Percentiles rank a stretch among this genome's conserved stretches.
Evolutionary conservation across 2,329 filamentous ascomycete genomes (phyloP).

Genomic region (Trichoderma sp.): DNA sequence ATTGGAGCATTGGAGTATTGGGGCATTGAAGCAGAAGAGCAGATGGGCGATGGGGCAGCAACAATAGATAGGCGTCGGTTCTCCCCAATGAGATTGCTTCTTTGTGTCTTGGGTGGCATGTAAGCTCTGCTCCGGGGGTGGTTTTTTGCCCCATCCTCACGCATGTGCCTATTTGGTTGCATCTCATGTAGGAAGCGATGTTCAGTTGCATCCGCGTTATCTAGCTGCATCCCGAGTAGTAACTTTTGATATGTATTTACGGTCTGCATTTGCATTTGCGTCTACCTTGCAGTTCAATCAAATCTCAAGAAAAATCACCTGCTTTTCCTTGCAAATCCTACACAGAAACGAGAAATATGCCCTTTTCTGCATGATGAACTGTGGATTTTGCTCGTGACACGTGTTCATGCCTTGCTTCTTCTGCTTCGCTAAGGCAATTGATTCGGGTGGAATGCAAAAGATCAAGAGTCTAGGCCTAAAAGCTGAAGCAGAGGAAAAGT

Average conservation of each 20-base stretch:
- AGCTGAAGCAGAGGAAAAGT: neutral
- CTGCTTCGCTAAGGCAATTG: neutral
- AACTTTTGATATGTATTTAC: neutral
- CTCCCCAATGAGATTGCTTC: neutral
- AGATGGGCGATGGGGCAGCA: neutral
- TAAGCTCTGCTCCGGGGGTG: neutral
- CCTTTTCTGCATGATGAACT: neutral
- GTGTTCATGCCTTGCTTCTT: neutral
- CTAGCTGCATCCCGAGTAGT: neutral
- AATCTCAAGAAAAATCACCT: neutral
- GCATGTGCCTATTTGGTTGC: neutral
- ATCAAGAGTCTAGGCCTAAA: neutral
- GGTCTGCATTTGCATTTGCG: neutral
- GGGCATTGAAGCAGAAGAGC: neutral
- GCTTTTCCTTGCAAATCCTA: neutral
- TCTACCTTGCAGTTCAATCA: constrained; percentile 11
- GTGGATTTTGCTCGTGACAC: neutral
- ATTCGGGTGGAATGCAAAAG: neutral
- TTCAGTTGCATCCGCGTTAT: neutral
- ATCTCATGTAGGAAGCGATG: neutral
- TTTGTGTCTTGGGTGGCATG: neutral
- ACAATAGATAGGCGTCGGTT: neutral
- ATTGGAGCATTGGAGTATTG: too few relatives aligned
- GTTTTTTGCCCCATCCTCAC: neutral
- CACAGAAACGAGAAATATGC: neutral